Evolutionary conservation across 352 stramenopile genomes (phyloP).

Genomic region (Phytophthora uliginosa): DNA sequence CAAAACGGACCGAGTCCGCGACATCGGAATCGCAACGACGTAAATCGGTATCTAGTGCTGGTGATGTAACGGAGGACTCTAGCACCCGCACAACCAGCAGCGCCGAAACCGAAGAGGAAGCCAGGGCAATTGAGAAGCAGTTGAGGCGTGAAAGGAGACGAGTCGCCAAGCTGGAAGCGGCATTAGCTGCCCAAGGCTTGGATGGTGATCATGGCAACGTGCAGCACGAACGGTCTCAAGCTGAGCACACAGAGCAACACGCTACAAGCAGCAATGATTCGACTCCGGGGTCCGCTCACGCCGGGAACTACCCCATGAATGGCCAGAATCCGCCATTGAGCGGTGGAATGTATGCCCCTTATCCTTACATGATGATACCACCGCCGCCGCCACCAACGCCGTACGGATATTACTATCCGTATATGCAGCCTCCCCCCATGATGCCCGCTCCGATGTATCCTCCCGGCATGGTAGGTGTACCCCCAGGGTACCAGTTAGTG

Average conservation of each 20-base stretch:
- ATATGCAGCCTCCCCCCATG: constrained; percentile 41
- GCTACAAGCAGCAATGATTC: constrained; percentile 13
- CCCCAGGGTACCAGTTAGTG: constrained; percentile 33
- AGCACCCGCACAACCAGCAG: constrained; percentile 21
- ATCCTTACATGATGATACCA: constrained; percentile 50
- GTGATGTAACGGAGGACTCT: constrained; percentile 11
- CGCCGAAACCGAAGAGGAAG: constrained; percentile 29
- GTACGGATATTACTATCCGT: constrained; percentile 56
- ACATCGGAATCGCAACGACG: constrained; percentile 20
- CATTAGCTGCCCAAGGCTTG: constrained; percentile 43
- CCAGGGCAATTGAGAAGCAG: constrained; percentile 37
- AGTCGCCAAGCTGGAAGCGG: constrained; percentile 48
- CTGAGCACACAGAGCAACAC: neutral
- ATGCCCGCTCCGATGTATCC: constrained; percentile 41
- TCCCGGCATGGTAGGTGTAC: constrained; percentile 23
- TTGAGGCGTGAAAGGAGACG: constrained; percentile 45
- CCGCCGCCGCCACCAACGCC: constrained; percentile 27
- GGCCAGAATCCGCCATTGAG: constrained; percentile 31
- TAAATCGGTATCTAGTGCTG: constrained; percentile 16
- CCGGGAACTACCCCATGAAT: constrained; percentile 15
- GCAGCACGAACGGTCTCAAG: constrained; percentile 10
- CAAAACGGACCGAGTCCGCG: constrained; percentile 10
- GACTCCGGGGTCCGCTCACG: constrained; percentile 1
- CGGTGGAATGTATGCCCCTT: constrained; percentile 42
- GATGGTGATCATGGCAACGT: constrained; percentile 4